Evolutionary conservation across 2,329 filamentous ascomycete genomes (phyloP), one percentile per base, ranked within the genome.

Genomic region (Colletotrichum cuscutae): DNA sequence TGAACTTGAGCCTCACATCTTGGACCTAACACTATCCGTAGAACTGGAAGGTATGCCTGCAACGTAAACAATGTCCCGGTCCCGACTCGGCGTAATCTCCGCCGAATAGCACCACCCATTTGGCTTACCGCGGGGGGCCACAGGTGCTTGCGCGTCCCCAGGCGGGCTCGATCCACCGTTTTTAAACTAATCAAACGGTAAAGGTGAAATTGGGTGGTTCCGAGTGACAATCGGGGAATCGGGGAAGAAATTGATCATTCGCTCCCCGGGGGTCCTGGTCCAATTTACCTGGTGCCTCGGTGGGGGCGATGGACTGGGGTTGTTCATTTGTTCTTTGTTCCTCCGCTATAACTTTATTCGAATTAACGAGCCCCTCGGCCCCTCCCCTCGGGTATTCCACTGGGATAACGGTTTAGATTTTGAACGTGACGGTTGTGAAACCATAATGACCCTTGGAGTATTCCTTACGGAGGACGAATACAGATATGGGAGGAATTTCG

Each of bases 131-230:
- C 13, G 56, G 53, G 54, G 37, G 5, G 32, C 32, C 32, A 35
- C 32, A 35, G 9, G 54, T 49, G 68, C 54, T 67, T 66, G 56
- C 68, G 68, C 62, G 68, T 54, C 62, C 68, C 61, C 11, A 13
- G 42, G 28, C 19, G 30, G 9, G n/a, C 11, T n/a, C 19, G 22
- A 46, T 26, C 13, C 24, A 61, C 56, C 56, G 35, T 61, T 49
- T 49, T 26, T 8, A 13, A 35, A 28, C 26, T 52, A 46, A 28
- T 62, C 42, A 32, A 49, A 46, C 32, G 58, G n/a, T 22, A 11
- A 49, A 49, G 42, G 8, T 9, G 42, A 49, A 5, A 49, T n/a
- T 49, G 58, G 15, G 11, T 12, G 26, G 15, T 46, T 12, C 9
- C 13, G 24, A 6, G 15, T 62, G 37, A 24, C 11, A 6, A 46